phyloP scores from a whole-genome alignment of 2,329 filamentous ascomycete species.

The Nannizziopsis barbatae region DNA sequence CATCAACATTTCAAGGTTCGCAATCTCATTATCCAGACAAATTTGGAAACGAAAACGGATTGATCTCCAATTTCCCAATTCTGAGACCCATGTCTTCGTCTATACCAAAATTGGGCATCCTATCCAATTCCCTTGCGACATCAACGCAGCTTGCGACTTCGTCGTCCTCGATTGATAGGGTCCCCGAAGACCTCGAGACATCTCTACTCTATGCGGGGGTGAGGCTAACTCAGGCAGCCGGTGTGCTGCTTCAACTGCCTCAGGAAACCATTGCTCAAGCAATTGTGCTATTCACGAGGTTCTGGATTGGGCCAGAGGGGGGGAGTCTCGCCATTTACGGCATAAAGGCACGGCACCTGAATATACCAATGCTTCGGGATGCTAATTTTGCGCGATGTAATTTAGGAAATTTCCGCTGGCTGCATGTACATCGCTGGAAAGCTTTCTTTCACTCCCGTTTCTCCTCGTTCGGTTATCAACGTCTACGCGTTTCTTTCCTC shows the following conservation, averaged over 20 bases:
- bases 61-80: too few species aligned
- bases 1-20: too few species aligned
- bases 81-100: background rate
- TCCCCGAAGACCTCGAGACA: conserved; percentile 32
- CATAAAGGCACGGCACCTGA: conserved; percentile 26
- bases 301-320: conserved; percentile 52
- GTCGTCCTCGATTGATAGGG: conserved; percentile 35
- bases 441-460: conserved; percentile 63
- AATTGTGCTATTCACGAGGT: conserved; percentile 68
- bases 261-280: conserved; percentile 80
- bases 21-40: too few species aligned
- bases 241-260: conserved; percentile 66
- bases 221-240: conserved; percentile 38
- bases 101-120: conserved; percentile 23
- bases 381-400: background rate
- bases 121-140: conserved; percentile 38
- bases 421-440: conserved; percentile 73
- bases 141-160: conserved; percentile 36
- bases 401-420: conserved; percentile 68
- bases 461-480: conserved; percentile 69
- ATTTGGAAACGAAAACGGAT: too few species aligned
- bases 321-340: conserved; percentile 35
- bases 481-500: conserved; percentile 74
- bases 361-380: background rate
- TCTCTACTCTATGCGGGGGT: conserved; percentile 37